phyloP scores from a whole-genome alignment of 1,284 basidiomycete genomes.

The Trametes pubescens region DNA sequence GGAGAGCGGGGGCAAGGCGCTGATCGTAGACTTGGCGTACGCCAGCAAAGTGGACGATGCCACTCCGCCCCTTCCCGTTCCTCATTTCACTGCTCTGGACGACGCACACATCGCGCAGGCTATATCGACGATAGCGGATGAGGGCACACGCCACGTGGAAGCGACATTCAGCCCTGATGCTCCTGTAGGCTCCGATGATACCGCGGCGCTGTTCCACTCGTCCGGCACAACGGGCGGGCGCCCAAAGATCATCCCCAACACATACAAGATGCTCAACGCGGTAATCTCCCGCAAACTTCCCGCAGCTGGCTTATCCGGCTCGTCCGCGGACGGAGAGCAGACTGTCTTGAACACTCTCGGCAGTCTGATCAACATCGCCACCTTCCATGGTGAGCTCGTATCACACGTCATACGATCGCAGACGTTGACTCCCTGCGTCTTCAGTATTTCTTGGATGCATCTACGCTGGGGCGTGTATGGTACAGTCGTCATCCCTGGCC shows the following conservation, averaged over 20 bases:
- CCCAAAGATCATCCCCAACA: conserved; percentile 31
- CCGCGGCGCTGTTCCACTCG: conserved; percentile 28
- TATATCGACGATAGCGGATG: background rate
- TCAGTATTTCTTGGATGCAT: conserved; percentile 20
- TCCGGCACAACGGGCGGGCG: conserved; percentile 28
- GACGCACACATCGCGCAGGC: background rate
- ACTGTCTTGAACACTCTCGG: conserved; percentile 24
- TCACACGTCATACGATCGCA: too few relatives aligned
- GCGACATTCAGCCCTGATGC: conserved; percentile 3
- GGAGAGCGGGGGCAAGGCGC: conserved; percentile 18
- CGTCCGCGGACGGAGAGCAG: conserved; percentile 1
- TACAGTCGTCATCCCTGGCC: conserved; percentile 26
- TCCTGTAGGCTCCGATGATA: conserved; percentile 18
- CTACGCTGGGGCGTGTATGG: conserved; percentile 21
- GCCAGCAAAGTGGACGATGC: background rate
- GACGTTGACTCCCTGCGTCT: background rate
- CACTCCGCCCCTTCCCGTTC: background rate
- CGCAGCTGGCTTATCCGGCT: background rate
- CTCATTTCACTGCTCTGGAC: conserved; percentile 9
- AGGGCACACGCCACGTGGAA: background rate
- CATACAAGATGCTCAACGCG: conserved; percentile 21
- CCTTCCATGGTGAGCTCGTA: conserved; percentile 24
- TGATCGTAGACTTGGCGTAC: conserved; percentile 19
- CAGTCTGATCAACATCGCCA: conserved; percentile 23
- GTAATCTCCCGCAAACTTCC: conserved; percentile 17